phyloP scores from a whole-genome alignment of 1,139 yeast genomes.

The Meyerozyma guilliermondii region DNA sequence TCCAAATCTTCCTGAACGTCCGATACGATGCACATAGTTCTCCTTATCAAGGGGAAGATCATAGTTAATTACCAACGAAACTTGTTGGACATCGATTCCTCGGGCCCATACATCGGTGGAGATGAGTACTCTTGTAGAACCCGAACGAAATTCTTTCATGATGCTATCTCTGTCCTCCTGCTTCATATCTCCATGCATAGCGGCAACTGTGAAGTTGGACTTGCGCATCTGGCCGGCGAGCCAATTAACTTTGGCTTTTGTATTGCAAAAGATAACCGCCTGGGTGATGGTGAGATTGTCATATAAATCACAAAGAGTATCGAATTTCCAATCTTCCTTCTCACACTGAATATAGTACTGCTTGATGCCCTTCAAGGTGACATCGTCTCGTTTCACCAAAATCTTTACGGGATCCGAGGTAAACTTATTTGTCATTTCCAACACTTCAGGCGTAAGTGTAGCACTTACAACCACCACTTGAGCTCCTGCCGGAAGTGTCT shows the following conservation, averaged over 20 bases:
- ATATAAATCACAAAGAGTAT: conserved; percentile 86
- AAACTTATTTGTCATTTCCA: conserved; percentile 81
- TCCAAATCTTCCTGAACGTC: conserved; percentile 93
- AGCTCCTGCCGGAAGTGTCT: conserved; percentile 68
- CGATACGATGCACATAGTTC: conserved; percentile 90
- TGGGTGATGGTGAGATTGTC: conserved; percentile 94
- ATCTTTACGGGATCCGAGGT: conserved; percentile 90
- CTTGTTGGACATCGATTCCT: conserved; percentile 96
- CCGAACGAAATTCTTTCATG: conserved; percentile 81
- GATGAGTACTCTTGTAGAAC: conserved; percentile 76
- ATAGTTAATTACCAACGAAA: conserved; percentile 89
- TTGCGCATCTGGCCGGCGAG: conserved; percentile 69
- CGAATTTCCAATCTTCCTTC: conserved; percentile 93
- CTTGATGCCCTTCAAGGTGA: conserved; percentile 83
- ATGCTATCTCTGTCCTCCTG: conserved; percentile 86
- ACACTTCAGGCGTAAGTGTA: conserved; percentile 79
- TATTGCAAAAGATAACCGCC: conserved; percentile 94
- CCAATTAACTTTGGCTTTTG: conserved; percentile 91
- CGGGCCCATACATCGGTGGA: conserved; percentile 98
- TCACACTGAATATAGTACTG: conserved; percentile 86
- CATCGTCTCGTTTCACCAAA: conserved; percentile 83
- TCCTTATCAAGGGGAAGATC: conserved; percentile 84
- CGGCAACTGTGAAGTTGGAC: conserved; percentile 81
- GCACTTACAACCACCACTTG: conserved; percentile 96
- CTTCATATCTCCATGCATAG: conserved; percentile 98